A percentile compares a stretch with the other conserved stretches of the same genome.
Conservation (phyloP, 2,329 filamentous ascomycete genomes). For the Graphilbum sp. region DNA sequence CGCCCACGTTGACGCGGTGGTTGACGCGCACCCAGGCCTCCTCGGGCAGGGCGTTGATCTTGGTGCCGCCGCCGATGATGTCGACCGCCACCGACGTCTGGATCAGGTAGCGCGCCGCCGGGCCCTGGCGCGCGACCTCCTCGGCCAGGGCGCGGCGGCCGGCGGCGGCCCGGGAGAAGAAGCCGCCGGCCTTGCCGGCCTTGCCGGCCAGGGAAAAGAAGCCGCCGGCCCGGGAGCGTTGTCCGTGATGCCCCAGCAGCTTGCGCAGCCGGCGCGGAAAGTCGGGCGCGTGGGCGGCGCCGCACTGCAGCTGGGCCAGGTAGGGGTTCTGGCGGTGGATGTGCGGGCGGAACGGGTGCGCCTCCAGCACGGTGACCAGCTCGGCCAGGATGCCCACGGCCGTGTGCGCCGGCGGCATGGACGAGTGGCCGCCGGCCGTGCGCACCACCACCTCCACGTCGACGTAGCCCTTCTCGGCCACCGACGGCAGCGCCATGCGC, state of each 20-base stretch:
- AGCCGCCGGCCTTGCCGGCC: no score
- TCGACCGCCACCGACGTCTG: slow-evolving; percentile 47
- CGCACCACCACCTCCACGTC: slow-evolving; percentile 40
- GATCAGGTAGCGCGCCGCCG: slow-evolving; percentile 30
- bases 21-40: slow-evolving; percentile 39
- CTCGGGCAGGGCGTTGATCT: slow-evolving; percentile 53
- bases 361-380: slow-evolving; percentile 29
- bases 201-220: no score
- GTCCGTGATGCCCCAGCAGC: slow-evolving; percentile 25
- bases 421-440: slow-evolving; percentile 42
- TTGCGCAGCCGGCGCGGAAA: slow-evolving; percentile 19
- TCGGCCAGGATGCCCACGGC: slow-evolving; percentile 35
- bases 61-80: slow-evolving; percentile 44
- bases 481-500: slow-evolving; percentile 36
- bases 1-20: slow-evolving; percentile 40
- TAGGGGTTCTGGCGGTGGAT: slow-evolving; percentile 25
- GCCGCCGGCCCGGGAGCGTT: no score
- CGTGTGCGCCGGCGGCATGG: slow-evolving; percentile 36
- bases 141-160: slow-evolving; percentile 13
- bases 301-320: slow-evolving; percentile 26
- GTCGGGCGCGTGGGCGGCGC: slow-evolving; percentile 24
- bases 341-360: slow-evolving; percentile 23
- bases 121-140: slow-evolving; percentile 26
- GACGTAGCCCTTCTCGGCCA: slow-evolving; percentile 43
- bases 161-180: no score